A percentile compares a stretch with the other conserved stretches of the same genome.
Conservation (phyloP, 2,329 filamentous ascomycete genomes). For the Sclerotinia glacialis region DNA sequence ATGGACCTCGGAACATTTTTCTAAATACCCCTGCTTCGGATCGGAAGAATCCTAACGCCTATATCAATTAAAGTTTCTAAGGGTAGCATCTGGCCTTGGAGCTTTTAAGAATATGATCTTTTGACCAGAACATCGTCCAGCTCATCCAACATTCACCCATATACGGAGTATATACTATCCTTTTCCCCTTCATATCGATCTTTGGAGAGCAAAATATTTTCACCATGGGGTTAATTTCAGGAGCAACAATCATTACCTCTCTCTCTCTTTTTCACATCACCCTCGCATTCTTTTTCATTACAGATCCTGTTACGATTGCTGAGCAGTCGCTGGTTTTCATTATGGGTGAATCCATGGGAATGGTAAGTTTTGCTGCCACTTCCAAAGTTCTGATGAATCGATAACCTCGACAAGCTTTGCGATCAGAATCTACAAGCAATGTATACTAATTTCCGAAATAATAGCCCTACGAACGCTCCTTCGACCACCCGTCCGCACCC, state of each 20-base stretch:
- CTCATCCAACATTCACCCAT: neutral
- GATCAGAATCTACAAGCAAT: neutral
- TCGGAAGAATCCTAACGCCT: conserved; percentile 20
- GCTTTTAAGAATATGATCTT: neutral
- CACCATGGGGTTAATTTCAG: conserved; percentile 77
- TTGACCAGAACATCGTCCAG: conserved; percentile 13
- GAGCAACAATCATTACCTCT: conserved; percentile 75
- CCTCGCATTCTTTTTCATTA: conserved; percentile 79
- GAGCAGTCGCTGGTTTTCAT: conserved; percentile 80
- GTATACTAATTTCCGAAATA: conserved; percentile 19
- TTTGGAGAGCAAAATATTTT: neutral
- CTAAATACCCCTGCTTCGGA: neutral
- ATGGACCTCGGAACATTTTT: neutral
- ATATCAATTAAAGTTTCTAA: conserved; percentile 16
- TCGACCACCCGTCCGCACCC: conserved; percentile 66
- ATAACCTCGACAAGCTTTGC: neutral
- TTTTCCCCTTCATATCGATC: neutral
- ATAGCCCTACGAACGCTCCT: conserved; percentile 63
- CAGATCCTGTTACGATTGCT: conserved; percentile 66
- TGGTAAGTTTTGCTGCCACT: conserved; percentile 52
- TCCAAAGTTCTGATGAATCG: neutral
- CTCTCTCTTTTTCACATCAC: conserved; percentile 83
- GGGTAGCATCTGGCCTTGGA: conserved; percentile 10
- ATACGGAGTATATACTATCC: neutral
- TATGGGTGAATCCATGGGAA: conserved; percentile 77